Evolutionary conservation across 1,139 yeast genomes (phyloP).

Genomic region (Geotrichum candidum): DNA sequence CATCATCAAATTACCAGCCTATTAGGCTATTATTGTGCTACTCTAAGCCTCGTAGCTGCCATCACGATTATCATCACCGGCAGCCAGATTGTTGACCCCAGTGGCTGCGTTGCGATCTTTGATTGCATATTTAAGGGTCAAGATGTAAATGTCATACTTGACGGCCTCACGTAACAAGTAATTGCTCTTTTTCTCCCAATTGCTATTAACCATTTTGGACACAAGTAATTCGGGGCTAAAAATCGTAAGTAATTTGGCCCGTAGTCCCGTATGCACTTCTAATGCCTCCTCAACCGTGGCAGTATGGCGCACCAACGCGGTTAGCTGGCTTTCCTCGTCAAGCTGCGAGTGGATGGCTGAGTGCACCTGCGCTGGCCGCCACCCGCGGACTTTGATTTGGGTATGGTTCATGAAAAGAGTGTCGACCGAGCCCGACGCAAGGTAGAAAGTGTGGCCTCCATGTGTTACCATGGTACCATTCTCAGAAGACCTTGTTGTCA

Average conservation of each 20-base stretch:
- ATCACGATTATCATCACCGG: not conserved
- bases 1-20: not conserved
- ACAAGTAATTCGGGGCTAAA: slow-evolving; percentile 17
- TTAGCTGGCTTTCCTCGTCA: slow-evolving; percentile 30
- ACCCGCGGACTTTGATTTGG: slow-evolving; percentile 28
- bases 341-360: slow-evolving; percentile 27
- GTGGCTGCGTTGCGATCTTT: not conserved
- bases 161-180: slow-evolving; percentile 31
- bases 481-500: not conserved
- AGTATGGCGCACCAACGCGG: slow-evolving; percentile 24
- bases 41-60: not conserved
- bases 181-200: slow-evolving; percentile 34
- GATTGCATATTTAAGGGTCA: slow-evolving; percentile 28
- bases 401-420: slow-evolving; percentile 24
- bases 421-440: slow-evolving; percentile 23
- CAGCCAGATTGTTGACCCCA: not conserved
- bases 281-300: slow-evolving; percentile 24
- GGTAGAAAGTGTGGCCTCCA: slow-evolving; percentile 8
- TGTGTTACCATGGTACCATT: slow-evolving; percentile 8
- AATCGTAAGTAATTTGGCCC: slow-evolving; percentile 16
- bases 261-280: slow-evolving; percentile 27
- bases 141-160: slow-evolving; percentile 31
- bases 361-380: slow-evolving; percentile 31
- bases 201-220: slow-evolving; percentile 29
- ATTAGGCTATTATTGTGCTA: not conserved